Base-by-base conservation (phyloP, 2,329 filamentous ascomycete species). In the Talaromyces atroroseus region DNA sequence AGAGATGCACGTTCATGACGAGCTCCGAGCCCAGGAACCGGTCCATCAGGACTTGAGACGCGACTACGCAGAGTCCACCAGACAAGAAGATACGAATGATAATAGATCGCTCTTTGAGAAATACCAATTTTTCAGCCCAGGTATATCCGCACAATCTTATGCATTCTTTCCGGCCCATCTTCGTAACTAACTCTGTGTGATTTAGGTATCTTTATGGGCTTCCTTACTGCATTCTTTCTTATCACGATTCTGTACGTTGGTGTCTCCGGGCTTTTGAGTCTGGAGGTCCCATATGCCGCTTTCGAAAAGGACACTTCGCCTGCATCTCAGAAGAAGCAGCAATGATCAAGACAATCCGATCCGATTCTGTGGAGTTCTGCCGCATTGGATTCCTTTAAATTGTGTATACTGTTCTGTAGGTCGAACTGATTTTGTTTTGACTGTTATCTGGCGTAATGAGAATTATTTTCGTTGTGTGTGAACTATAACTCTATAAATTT, bases 241-340 rank as follows among this genome's bases (percentile, higher is more conserved):
- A 74, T 95, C 59, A 76, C 83, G 26, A 92, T 97, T 63, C 77
- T 96, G 5, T 86, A 87, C 62, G 86, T 92, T 56, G 94, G 88
- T 14, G 76, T 97, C 55, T 83, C 74, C 58, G 91, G 89, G 14
- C 79, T 97, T 12, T 78, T 82, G 6, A 92, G 90, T 63, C 80
- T 99, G 18, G 81, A 96, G 71, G 90, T 97, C 29, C 89, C 90
- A 1, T 97, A 97, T 71, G 90, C 89, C 61, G 91, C 94, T 1
- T 99, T 97, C 70, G 92, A 95, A 70, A 96, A 96, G 79, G 92
- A 96, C 65, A 95, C 90, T 80, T 90, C 91, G 0, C 89, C 90
- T n/a, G 80, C 85, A 38, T 88, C 88, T 32, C 89, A 95, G 74
- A 95, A 92, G 83, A 95, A 84, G 70, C 74, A 90, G 78, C 81